A percentile compares a stretch with the other conserved stretches of the same genome.
These are phyloP conservation scores for Phalaenopsis aphrodite DNA, from an alignment of 106 monocot genomes.

Conservation along the genomic window DNA sequence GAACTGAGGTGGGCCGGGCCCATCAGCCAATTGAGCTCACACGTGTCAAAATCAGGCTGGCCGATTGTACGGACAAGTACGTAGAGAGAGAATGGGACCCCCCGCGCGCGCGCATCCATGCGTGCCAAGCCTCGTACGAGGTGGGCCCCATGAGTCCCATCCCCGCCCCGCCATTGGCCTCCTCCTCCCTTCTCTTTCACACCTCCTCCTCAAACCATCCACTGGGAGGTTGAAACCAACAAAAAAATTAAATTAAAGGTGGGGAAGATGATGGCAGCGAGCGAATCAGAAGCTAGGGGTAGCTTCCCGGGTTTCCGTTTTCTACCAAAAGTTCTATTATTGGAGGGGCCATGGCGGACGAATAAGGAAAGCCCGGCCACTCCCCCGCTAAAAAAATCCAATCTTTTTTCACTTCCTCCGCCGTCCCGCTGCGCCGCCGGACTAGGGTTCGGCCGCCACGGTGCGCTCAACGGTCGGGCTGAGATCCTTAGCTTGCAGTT, in stretches of 20 bases:
- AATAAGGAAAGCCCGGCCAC: background rate
- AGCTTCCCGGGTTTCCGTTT: background rate
- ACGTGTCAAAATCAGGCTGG: background rate
- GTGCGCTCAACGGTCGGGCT: too few relatives aligned
- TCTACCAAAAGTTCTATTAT: background rate
- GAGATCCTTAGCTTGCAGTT: background rate
- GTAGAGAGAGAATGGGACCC: background rate
- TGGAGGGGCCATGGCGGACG: background rate
- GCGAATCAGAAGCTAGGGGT: too few relatives aligned
- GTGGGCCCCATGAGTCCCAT: background rate
- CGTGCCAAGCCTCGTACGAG: background rate
- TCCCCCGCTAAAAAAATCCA: background rate
- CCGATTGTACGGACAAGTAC: background rate
- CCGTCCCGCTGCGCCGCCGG: too few relatives aligned
- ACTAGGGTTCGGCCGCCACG: too few relatives aligned
- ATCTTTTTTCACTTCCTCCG: background rate
- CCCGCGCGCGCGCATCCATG: background rate
- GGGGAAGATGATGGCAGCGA: background rate
- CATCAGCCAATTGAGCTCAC: background rate
- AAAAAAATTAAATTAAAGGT: background rate
- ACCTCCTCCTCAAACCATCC: background rate
- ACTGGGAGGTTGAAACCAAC: background rate
- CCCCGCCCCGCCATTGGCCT: background rate
- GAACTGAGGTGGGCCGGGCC: too few relatives aligned
- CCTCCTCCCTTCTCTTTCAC: background rate